Percentiles rank a stretch among this genome's conserved stretches.
Evolutionary conservation across 2,329 filamentous ascomycete species (phyloP).

Genomic region (Cadophora luteo-olivacea): DNA sequence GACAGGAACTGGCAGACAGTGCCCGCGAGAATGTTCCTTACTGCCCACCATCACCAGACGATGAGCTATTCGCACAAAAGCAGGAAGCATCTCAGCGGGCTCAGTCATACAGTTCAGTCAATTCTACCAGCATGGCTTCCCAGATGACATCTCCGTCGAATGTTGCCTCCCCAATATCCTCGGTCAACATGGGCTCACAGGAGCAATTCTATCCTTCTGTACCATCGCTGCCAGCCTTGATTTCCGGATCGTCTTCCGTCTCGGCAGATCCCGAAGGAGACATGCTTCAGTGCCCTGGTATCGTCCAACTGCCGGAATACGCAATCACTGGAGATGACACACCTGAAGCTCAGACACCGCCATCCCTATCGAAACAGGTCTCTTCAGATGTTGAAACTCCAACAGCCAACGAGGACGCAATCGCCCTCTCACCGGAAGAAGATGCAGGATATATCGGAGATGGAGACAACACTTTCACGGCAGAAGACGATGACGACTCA

Average conservation of each 20-base stretch:
- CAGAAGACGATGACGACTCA: slow-evolving; percentile 40
- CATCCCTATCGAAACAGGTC: slow-evolving; percentile 37
- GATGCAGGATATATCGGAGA: slow-evolving; percentile 43
- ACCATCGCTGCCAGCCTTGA: slow-evolving; percentile 66
- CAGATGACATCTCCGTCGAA: slow-evolving; percentile 39
- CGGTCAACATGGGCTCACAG: slow-evolving; percentile 54
- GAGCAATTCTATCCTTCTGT: slow-evolving; percentile 59
- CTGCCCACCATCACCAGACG: slow-evolving; percentile 55
- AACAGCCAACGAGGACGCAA: slow-evolving; percentile 24
- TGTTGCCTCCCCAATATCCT: slow-evolving; percentile 46
- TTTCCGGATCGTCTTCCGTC: slow-evolving; percentile 69
- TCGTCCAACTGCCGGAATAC: slow-evolving; percentile 50
- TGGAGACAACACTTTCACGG: slow-evolving; percentile 32
- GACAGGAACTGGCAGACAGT: slow-evolving; percentile 35
- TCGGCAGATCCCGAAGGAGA: slow-evolving; percentile 69
- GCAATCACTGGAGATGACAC: slow-evolving; percentile 35
- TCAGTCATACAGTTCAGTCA: slow-evolving; percentile 42
- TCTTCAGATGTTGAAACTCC: slow-evolving; percentile 27
- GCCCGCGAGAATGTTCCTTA: slow-evolving; percentile 39
- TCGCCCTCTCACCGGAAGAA: slow-evolving; percentile 32
- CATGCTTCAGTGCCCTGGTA: slow-evolving; percentile 58
- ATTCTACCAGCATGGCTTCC: slow-evolving; percentile 51
- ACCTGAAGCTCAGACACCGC: slow-evolving; percentile 41
- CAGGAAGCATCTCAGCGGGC: slow-evolving; percentile 36
- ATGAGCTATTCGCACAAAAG: slow-evolving; percentile 46